Percentiles rank a stretch among this genome's conserved stretches.
phyloP scores from a whole-genome alignment of 257 asterid species.

The Scutellaria minor region DNA sequence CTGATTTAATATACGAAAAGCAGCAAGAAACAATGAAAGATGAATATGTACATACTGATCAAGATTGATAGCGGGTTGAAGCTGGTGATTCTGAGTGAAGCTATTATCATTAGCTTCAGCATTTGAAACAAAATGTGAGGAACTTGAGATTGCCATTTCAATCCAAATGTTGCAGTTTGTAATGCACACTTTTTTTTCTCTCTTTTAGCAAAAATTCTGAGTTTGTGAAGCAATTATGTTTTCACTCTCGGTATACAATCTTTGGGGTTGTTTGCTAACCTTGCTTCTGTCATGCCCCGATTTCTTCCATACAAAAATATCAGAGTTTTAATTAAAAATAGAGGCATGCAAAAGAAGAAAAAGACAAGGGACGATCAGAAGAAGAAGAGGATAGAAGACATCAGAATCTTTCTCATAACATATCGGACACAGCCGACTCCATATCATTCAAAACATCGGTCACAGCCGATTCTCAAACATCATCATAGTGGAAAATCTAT shows the following conservation, averaged over 20 bases:
- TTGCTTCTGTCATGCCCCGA: no score
- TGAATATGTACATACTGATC: conserved; percentile 53
- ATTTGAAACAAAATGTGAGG: background rate
- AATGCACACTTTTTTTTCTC: conserved; percentile 37
- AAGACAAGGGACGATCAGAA: no score
- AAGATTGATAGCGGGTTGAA: conserved; percentile 43
- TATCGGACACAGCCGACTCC: no score
- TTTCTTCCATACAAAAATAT: no score
- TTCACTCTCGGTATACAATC: background rate
- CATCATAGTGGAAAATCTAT: no score
- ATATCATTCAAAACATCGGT: no score
- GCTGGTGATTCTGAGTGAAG: background rate
- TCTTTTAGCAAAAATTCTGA: background rate
- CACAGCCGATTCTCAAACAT: no score
- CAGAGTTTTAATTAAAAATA: no score
- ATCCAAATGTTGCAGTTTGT: conserved; percentile 3
- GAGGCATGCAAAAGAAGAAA: no score
- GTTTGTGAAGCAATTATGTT: background rate
- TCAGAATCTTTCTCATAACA: no score
- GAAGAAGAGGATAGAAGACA: no score
- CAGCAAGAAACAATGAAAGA: background rate
- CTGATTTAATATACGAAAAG: background rate
- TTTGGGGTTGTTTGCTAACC: background rate
- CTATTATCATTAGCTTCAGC: background rate
- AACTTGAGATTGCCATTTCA: conserved; percentile 25